Base-by-base conservation (phyloP, 2,329 filamentous ascomycete genomes). In the Colletotrichum tropicicola region DNA sequence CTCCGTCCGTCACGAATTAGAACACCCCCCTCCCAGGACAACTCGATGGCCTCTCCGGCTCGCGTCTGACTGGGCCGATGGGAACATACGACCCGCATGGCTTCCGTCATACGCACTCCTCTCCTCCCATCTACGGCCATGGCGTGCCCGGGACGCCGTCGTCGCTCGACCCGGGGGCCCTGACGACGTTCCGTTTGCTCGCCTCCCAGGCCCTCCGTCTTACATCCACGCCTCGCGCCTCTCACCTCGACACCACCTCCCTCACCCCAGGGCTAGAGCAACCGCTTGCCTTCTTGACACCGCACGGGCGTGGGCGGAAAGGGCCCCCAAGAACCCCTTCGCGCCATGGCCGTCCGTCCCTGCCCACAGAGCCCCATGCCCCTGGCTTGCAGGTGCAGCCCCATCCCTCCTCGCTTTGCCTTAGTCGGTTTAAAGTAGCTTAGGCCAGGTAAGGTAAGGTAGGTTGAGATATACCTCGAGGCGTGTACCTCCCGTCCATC, bases 331-430 rank as follows among this genome's bases (percentile, higher is more conserved):
- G 17, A 23, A 56, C 35, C 57, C 57, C 58, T 65, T 55, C n/a
- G 32, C 44, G 44, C 51, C 57, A 39, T 62, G 60, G 43, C 53
- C 53, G 51, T 9, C 41, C 28, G 48, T 59, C 49, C 54, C 43
- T 59, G 65, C 48, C 44, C 65, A 67, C 65, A 67, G 65, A 67
- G 65, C 65, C 65, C 65, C 64, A 64, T 66, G 28, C 59, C 59
- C 53, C 62, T 65, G 57, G 62, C 49, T 56, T 65, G 62, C 62
- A 65, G 23, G 5, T 61, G 44, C 57, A 55, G 21, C 35, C 32
- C 62, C 48, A 37, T 35, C 44, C 53, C 44, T 54, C 49, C 25
- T 48, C 43, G 41, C 48, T 37, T 49, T 59, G 12, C 47, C 21
- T 28, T 49, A 51, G 56, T 54, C n/a, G 48, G 35, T 47, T n/a